Conservation (phyloP, 192 early-diverging fungal species). For the Backusella westeae region DNA sequence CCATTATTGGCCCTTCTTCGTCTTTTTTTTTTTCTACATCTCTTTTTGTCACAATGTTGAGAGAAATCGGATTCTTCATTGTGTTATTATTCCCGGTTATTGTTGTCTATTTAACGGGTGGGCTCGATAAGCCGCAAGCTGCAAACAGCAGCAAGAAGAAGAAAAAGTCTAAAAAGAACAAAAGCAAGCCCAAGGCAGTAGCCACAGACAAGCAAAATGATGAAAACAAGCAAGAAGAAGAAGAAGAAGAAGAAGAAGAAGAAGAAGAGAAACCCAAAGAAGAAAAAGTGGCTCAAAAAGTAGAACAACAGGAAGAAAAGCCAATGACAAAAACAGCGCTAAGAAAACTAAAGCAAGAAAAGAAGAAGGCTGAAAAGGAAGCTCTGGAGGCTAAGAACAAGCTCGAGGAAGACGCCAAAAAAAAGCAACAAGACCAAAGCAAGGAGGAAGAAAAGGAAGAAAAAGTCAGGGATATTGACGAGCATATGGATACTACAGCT, state of each 20-base stretch:
- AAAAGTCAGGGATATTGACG: conserved; percentile 19
- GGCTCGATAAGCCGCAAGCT: background rate
- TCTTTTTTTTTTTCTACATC: background rate
- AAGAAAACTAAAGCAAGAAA: background rate
- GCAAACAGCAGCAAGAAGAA: conserved; percentile 28
- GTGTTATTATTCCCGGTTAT: conserved; percentile 22
- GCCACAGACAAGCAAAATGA: background rate
- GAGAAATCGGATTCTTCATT: conserved; percentile 20
- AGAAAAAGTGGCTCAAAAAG: background rate
- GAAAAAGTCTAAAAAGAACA: conserved; percentile 5
- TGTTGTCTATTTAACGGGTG: conserved; percentile 2
- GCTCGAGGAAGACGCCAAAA: background rate
- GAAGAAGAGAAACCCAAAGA: background rate
- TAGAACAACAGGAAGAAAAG: background rate
- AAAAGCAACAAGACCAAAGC: background rate
- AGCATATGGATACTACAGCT: conserved; percentile 26
- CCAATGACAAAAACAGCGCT: background rate
- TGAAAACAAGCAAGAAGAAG: background rate
- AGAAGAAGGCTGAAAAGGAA: background rate
- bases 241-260: background rate
- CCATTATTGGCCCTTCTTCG: background rate
- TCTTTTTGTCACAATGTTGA: conserved; percentile 10
- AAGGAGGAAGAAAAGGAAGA: background rate
- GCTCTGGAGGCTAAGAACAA: background rate
- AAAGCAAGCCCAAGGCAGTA: background rate